Base-by-base conservation (phyloP, 2,329 filamentous ascomycete genomes). In the Exserohilum rostratum region DNA sequence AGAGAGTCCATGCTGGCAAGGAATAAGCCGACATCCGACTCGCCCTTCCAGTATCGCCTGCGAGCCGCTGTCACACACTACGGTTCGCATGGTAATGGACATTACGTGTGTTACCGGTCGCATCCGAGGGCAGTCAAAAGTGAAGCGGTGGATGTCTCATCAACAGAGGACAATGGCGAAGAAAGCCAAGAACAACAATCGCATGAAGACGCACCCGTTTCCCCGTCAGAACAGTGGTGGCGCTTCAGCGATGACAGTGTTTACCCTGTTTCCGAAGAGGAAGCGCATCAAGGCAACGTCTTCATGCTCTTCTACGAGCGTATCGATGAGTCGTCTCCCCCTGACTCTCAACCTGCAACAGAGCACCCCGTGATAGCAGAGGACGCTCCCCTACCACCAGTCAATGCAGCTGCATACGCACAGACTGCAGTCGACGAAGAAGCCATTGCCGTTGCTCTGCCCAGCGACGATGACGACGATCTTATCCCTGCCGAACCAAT, bases 261-360 rank as follows among this genome's bases (percentile, higher is more conserved):
- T 6, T 85, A 82, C 57, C 82, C 85, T 60, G 89, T 93, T 20
- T 84, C 84, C 17, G 90, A 96, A 71, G 82, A 87, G 10, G 83
- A 84, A 25, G 90, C 96, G 0, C 82, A 81, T 2, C 88, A 96
- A 64, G 87, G 87, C 0, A 91, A 91, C 1, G 93, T 93, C 0
- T 98, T 98, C 71, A 98, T 99, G 93, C 83, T 98, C 1, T 98
- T 98, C 73, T 99, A 98, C 73, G 93, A 99, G 59, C 71, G 67
- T n/a, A 58, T 70, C 33, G 64, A 70, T 22, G 55, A 56, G 71
- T 85, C 85, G 42, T 78, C 89, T 3, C 18, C 48, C 6, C 29
- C 35, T 37, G 1, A 30, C 6, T 18, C 27, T 30, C 30, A 43
- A 0, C 3, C 53, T 34, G 13, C 22, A 9, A 27, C 42, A 17